A percentile compares a stretch with the other conserved stretches of the same genome.
Evolutionary conservation across 106 monocot species (phyloP).

Genomic region (Allium cepa): DNA sequence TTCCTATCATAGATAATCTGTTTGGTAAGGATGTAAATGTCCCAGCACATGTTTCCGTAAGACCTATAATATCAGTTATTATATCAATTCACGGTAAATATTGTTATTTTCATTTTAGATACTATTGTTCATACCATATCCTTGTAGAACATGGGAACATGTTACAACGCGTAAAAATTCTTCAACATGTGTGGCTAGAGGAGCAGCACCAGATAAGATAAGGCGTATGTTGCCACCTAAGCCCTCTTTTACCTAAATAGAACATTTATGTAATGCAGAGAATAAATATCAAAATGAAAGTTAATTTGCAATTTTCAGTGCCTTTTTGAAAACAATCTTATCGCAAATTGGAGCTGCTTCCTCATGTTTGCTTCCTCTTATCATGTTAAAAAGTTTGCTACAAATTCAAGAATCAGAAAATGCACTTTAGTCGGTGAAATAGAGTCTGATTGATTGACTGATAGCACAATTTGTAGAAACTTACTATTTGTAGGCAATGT

Average conservation of each 20-base stretch:
- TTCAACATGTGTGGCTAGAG: constrained; percentile 82
- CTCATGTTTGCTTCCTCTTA: constrained; percentile 56
- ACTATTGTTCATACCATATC: constrained; percentile 56
- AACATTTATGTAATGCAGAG: neutral
- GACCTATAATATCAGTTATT: constrained; percentile 24
- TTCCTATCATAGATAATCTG: constrained; percentile 69
- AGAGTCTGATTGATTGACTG: neutral
- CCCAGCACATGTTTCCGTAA: constrained; percentile 89
- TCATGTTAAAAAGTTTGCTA: constrained; percentile 74
- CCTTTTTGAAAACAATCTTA: constrained; percentile 80
- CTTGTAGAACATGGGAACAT: constrained; percentile 79
- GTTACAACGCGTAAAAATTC: constrained; percentile 72
- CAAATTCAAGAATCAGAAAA: neutral
- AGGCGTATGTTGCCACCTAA: constrained; percentile 75
- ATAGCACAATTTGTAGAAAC: constrained; percentile 6
- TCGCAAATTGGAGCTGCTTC: constrained; percentile 69
- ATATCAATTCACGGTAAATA: neutral
- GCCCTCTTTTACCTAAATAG: constrained; percentile 72
- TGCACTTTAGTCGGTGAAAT: neutral
- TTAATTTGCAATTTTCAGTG: constrained; percentile 1
- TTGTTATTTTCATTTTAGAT: too few relatives aligned
- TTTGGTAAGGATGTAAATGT: constrained; percentile 84
- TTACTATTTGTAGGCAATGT: constrained; percentile 61
- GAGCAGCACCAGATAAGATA: constrained; percentile 90
- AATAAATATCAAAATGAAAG: neutral